Percentiles rank a stretch among this genome's conserved stretches.
These are phyloP conservation scores for Eleusine coracana DNA, from an alignment of 176 grass and related monocot genomes.

Conservation along the genomic window DNA sequence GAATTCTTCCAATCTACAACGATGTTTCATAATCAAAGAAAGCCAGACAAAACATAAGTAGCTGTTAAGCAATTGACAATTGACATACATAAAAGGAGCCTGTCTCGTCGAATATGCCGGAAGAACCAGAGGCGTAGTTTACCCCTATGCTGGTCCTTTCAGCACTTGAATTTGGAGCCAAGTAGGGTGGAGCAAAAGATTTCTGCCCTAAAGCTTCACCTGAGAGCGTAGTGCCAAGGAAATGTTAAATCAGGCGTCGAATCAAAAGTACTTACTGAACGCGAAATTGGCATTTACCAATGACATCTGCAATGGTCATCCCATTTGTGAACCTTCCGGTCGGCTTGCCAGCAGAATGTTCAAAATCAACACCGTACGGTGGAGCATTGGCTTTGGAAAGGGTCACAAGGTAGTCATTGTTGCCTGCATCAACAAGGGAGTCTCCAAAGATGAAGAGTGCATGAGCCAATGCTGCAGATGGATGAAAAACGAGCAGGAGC, in stretches of 20 bases:
- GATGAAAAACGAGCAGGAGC: slow-evolving; percentile 41
- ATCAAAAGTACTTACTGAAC: not conserved
- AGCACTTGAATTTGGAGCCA: slow-evolving; percentile 59
- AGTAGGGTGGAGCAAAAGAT: slow-evolving; percentile 63
- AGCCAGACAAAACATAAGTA: not conserved
- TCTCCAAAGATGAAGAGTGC: slow-evolving; percentile 89
- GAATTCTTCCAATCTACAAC: slow-evolving; percentile 72
- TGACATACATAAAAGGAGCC: slow-evolving; percentile 74
- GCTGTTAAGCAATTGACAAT: not conserved
- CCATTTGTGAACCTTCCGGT: slow-evolving; percentile 95
- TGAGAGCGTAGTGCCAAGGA: slow-evolving; percentile 23
- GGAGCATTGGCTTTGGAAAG: slow-evolving; percentile 84
- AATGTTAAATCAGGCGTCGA: slow-evolving; percentile 8
- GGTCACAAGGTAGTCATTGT: slow-evolving; percentile 85
- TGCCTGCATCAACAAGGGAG: slow-evolving; percentile 85
- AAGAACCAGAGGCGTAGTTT: slow-evolving; percentile 89
- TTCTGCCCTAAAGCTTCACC: slow-evolving; percentile 73
- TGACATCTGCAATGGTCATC: slow-evolving; percentile 77
- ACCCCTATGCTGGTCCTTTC: slow-evolving; percentile 47
- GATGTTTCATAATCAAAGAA: slow-evolving; percentile 26
- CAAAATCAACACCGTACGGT: slow-evolving; percentile 82
- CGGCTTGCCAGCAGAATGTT: slow-evolving; percentile 65
- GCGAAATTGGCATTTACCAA: slow-evolving; percentile 52
- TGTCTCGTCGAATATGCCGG: slow-evolving; percentile 88
- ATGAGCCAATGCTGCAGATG: slow-evolving; percentile 42